These are phyloP conservation scores for Dissophora globulifera DNA, from an alignment of 192 early-diverging fungal species.

Conservation along the genomic window DNA sequence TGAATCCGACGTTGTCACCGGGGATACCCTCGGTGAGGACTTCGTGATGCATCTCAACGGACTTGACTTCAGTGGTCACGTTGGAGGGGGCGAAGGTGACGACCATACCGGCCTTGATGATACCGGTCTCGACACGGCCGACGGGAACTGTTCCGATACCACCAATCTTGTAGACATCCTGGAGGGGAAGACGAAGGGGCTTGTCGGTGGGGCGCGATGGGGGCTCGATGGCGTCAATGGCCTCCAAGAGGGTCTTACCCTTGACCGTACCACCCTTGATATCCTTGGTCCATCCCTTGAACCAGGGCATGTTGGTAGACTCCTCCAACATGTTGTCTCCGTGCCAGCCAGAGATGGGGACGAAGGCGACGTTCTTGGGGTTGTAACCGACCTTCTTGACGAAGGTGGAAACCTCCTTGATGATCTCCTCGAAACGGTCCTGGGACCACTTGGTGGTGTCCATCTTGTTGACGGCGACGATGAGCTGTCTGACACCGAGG, in stretches of 20 bases:
- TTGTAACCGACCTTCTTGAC: conserved; percentile 99
- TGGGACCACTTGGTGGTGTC: conserved; percentile 96
- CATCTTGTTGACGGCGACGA: conserved; percentile 99
- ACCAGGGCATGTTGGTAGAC: conserved; percentile 95
- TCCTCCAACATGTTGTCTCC: conserved; percentile 99
- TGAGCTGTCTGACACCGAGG: conserved; percentile 98
- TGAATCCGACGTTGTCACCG: conserved; percentile 99
- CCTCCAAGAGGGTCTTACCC: conserved; percentile 91
- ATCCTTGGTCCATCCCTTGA: conserved; percentile 97
- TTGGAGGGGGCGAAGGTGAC: conserved; percentile 89
- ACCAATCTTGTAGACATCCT: conserved; percentile 99
- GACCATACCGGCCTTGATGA: conserved; percentile 93
- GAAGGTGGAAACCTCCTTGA: conserved; percentile 94
- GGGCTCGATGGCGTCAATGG: conserved; percentile 95
- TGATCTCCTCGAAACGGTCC: conserved; percentile 95
- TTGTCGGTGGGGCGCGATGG: conserved; percentile 90
- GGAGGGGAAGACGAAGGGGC: conserved; percentile 96
- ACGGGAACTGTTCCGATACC: conserved; percentile 97
- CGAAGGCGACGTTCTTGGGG: conserved; percentile 91
- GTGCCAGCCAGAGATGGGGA: conserved; percentile 98
- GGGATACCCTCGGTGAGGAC: conserved; percentile 85
- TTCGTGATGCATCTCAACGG: conserved; percentile 99
- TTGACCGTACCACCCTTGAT: conserved; percentile 74
- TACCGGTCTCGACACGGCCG: conserved; percentile 97
- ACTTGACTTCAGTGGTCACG: conserved; percentile 95